These are phyloP conservation scores for Sugiyamaella mastotermitis DNA, from an alignment of 805 yeast genomes.

Conservation along the genomic window DNA sequence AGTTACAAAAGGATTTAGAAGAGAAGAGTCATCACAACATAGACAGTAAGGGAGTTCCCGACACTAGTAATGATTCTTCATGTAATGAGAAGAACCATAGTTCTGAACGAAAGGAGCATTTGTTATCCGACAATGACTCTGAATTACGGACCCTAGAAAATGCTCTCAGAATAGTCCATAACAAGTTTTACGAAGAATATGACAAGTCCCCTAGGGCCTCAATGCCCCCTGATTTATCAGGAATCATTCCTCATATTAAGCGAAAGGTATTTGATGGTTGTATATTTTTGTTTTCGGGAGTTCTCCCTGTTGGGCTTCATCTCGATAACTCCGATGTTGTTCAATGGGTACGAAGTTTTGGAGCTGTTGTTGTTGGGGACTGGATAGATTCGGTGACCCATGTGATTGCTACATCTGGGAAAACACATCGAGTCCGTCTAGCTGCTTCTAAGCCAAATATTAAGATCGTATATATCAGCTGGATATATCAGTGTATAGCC, in stretches of 20 bases:
- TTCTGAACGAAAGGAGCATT: slow-evolving; percentile 31
- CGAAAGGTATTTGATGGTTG: slow-evolving; percentile 58
- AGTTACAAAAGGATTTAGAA: slow-evolving; percentile 60
- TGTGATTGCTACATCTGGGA: slow-evolving; percentile 73
- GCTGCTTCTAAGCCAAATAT: slow-evolving; percentile 60
- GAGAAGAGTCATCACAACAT: slow-evolving; percentile 10
- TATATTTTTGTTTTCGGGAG: slow-evolving; percentile 75
- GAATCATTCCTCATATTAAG: slow-evolving; percentile 62
- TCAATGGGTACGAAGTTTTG: slow-evolving; percentile 87
- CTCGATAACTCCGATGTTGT: slow-evolving; percentile 79
- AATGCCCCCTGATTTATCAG: slow-evolving; percentile 29
- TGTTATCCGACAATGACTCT: slow-evolving; percentile 72
- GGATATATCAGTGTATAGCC: slow-evolving; percentile 84
- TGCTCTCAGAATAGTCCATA: slow-evolving; percentile 60
- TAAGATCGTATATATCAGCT: slow-evolving; percentile 81
- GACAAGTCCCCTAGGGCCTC: no score
- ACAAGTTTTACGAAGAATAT: slow-evolving; percentile 52
- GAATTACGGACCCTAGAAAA: slow-evolving; percentile 61
- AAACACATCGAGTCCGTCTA: slow-evolving; percentile 77
- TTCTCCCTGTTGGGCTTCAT: slow-evolving; percentile 78
- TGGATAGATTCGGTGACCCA: slow-evolving; percentile 75
- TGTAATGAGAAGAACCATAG: slow-evolving; percentile 2
- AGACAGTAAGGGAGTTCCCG: not conserved
- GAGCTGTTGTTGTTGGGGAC: slow-evolving; percentile 74
- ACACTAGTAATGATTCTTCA: slow-evolving; percentile 4